Percentiles rank a stretch among this genome's conserved stretches.
Evolutionary conservation across 768 basidiomycete species (phyloP).

Genomic region (Boletales sp.): DNA sequence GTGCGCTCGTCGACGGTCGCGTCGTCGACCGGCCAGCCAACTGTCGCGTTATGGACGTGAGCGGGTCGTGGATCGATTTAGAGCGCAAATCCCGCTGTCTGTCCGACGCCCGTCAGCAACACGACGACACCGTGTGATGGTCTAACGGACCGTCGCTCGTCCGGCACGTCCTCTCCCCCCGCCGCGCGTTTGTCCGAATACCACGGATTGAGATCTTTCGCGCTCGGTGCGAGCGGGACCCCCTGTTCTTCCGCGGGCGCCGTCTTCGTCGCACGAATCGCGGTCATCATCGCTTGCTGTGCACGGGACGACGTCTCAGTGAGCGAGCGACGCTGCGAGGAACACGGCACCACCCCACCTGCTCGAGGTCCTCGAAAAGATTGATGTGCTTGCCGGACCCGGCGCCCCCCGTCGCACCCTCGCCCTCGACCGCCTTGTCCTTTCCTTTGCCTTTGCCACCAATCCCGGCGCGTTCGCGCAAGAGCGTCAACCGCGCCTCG

Average conservation of each 20-base stretch:
- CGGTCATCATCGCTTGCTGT: constrained; percentile 44
- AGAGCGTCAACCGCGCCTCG: constrained; percentile 67
- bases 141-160: constrained; percentile 36
- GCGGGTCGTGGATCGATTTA: constrained; percentile 66
- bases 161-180: constrained; percentile 25
- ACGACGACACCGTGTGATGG: too few relatives aligned
- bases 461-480: constrained; percentile 59
- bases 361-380: constrained; percentile 79
- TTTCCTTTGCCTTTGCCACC: constrained; percentile 30
- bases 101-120: neutral
- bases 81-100: constrained; percentile 63
- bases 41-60: constrained; percentile 68
- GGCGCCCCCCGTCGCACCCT: neutral
- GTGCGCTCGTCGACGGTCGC: constrained; percentile 6
- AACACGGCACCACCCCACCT: too few relatives aligned
- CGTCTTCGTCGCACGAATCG: constrained; percentile 46
- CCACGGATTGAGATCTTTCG: constrained; percentile 81
- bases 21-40: constrained; percentile 40
- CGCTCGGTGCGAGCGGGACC: constrained; percentile 66
- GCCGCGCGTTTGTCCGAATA: constrained; percentile 42
- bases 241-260: constrained; percentile 62
- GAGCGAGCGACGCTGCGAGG: too few relatives aligned
- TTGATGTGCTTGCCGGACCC: constrained; percentile 69
- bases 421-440: constrained; percentile 27
- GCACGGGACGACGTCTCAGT: too few relatives aligned